A percentile compares a stretch with the other conserved stretches of the same genome.
phyloP scores from a whole-genome alignment of 164 flowering plant species.

The Macadamia tetraphylla region DNA sequence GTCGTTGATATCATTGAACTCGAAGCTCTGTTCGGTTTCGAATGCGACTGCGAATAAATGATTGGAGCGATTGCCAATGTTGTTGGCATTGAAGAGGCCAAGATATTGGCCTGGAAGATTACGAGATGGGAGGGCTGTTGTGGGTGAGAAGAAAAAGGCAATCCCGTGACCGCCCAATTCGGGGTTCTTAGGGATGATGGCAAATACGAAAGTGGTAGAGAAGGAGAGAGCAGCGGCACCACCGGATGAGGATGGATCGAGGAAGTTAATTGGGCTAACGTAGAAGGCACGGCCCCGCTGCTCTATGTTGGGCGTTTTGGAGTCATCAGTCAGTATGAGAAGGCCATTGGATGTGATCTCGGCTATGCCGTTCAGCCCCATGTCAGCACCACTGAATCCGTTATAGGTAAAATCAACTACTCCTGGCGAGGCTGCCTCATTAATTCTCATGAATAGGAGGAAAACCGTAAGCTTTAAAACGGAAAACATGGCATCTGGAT shows the following conservation, averaged over 20 bases:
- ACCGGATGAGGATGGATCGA: slow-evolving; percentile 14
- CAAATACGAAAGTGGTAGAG: slow-evolving; percentile 32
- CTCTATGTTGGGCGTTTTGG: no score
- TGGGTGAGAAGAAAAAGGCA: slow-evolving; percentile 18
- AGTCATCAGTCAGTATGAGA: slow-evolving; percentile 16
- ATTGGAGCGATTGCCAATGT: slow-evolving; percentile 13
- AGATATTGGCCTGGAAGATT: slow-evolving; percentile 7
- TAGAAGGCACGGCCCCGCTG: slow-evolving; percentile 35
- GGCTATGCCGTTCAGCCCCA: slow-evolving; percentile 1
- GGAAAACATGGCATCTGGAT: no score
- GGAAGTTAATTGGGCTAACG: slow-evolving; percentile 3
- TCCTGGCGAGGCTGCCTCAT: neutral
- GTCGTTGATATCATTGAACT: slow-evolving; percentile 11
- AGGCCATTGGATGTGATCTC: slow-evolving; percentile 4
- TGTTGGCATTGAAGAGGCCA: slow-evolving; percentile 20
- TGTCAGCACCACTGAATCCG: slow-evolving; percentile 3
- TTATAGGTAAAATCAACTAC: slow-evolving; percentile 3
- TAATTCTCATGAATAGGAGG: neutral
- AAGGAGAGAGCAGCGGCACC: slow-evolving; percentile 19
- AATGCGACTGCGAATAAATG: slow-evolving; percentile 20
- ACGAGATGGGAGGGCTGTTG: slow-evolving; percentile 7
- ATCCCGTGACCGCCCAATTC: slow-evolving; percentile 17
- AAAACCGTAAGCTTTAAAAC: neutral
- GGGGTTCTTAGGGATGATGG: slow-evolving; percentile 7
- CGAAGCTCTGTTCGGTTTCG: slow-evolving; percentile 5